Conservation (phyloP, 257 asterid genomes). For the Gentiana macrophylla region DNA sequence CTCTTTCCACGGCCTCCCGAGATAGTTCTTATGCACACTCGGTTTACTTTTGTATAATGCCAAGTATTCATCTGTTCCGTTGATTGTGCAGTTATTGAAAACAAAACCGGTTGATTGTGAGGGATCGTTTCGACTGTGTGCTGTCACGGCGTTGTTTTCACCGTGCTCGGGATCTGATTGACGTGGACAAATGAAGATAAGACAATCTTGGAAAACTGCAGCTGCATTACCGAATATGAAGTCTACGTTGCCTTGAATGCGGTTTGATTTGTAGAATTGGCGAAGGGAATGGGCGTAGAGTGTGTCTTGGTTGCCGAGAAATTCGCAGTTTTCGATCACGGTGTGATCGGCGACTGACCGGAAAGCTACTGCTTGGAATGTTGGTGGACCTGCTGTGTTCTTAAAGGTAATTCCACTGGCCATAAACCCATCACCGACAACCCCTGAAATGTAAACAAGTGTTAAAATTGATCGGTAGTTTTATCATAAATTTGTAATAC, state of each 20-base stretch:
- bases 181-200: conserved; percentile 31
- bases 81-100: conserved; percentile 29
- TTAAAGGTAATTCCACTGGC: conserved; percentile 32
- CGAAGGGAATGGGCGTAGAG: conserved; percentile 44
- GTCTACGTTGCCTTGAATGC: conserved; percentile 38
- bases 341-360: conserved; percentile 39
- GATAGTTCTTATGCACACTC: conserved; percentile 19
- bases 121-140: conserved; percentile 46
- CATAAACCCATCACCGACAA: conserved; percentile 51
- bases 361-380: conserved; percentile 56
- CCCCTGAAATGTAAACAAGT: conserved; percentile 15
- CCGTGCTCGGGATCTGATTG: conserved; percentile 30
- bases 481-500: neutral
- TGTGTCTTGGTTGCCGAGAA: conserved; percentile 49
- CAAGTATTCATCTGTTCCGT: conserved; percentile 41
- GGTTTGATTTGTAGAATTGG: conserved; percentile 45
- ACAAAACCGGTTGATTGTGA: conserved; percentile 44
- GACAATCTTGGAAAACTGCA: conserved; percentile 33
- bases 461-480: neutral
- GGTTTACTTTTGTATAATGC: conserved; percentile 25
- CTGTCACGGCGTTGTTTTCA: conserved; percentile 36
- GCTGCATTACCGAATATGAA: conserved; percentile 54
- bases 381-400: conserved; percentile 35
- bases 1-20: conserved; percentile 60
- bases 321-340: conserved; percentile 36